Conservation (phyloP, 495 filamentous ascomycete species). For the Cudoniella acicularis region DNA sequence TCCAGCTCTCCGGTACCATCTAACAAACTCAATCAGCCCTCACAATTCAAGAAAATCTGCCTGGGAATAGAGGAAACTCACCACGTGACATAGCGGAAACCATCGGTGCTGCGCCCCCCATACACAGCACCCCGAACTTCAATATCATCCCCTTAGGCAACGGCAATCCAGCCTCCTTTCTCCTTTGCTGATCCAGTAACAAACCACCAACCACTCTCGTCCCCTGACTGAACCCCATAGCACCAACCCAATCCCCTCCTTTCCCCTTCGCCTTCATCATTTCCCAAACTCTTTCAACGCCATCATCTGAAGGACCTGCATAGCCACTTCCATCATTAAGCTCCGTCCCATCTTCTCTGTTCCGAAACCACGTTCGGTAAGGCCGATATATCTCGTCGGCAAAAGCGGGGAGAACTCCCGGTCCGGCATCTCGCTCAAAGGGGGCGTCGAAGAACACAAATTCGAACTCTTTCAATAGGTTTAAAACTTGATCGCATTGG, state of each 20-base stretch:
- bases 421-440: slow-evolving; percentile 11
- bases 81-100: slow-evolving; percentile 10
- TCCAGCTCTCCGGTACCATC: background rate
- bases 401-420: slow-evolving; percentile 16
- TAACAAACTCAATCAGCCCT: background rate
- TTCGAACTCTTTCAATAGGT: slow-evolving; percentile 1
- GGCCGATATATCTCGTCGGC: slow-evolving; percentile 13
- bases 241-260: slow-evolving; percentile 17
- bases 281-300: slow-evolving; percentile 15
- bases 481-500: slow-evolving; percentile 8
- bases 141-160: slow-evolving; percentile 7
- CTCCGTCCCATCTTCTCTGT: background rate
- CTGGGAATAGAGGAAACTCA: slow-evolving; percentile 4
- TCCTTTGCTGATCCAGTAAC: slow-evolving; percentile 16
- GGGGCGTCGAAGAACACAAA: slow-evolving; percentile 21
- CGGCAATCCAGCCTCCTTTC: slow-evolving; percentile 9
- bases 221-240: slow-evolving; percentile 23
- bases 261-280: slow-evolving; percentile 10
- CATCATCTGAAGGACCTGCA: background rate
- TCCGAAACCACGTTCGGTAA: slow-evolving; percentile 18
- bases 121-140: slow-evolving; percentile 20
- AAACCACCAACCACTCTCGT: slow-evolving; percentile 20
- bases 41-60: background rate
- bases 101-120: slow-evolving; percentile 15
- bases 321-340: slow-evolving; percentile 7